Evolutionary conservation across 106 monocot species (phyloP).

Genomic region (Dendrobium huoshanense): DNA sequence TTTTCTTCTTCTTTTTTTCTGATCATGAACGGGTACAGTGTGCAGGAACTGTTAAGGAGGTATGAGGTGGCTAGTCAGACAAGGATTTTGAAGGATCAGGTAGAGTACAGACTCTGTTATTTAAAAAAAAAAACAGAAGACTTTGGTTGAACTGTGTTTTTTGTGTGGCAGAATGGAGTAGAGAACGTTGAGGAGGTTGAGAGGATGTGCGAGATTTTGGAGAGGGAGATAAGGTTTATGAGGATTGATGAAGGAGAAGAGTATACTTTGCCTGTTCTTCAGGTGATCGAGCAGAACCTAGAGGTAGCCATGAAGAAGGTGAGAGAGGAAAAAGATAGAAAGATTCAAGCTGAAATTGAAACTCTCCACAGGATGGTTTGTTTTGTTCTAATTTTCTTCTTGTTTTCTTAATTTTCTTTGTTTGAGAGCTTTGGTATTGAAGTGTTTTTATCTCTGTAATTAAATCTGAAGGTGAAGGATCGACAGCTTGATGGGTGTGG

Average conservation of each 20-base stretch:
- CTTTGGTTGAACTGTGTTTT: not conserved
- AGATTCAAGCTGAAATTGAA: slow-evolving; percentile 6
- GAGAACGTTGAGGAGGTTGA: slow-evolving; percentile 39
- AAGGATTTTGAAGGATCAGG: slow-evolving; percentile 36
- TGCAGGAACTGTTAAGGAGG: slow-evolving; percentile 47
- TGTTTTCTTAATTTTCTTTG: not conserved
- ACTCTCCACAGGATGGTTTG: slow-evolving; percentile 4
- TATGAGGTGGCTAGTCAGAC: slow-evolving; percentile 49
- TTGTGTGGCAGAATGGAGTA: slow-evolving; percentile 31
- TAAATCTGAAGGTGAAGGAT: not conserved
- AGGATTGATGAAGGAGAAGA: slow-evolving; percentile 47
- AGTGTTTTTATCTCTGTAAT: not conserved
- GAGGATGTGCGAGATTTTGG: slow-evolving; percentile 51
- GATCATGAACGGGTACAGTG: slow-evolving; percentile 16
- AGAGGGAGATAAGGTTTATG: slow-evolving; percentile 70
- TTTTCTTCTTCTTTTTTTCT: not conserved
- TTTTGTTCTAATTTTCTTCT: not conserved
- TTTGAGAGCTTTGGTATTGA: not conserved
- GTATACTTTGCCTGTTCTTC: slow-evolving; percentile 51
- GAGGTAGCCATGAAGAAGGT: slow-evolving; percentile 48
- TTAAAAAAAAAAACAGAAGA: not conserved
- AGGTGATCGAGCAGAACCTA: slow-evolving; percentile 54
- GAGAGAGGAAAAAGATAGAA: slow-evolving; percentile 1
- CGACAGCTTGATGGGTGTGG: not conserved
- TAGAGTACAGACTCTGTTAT: slow-evolving; percentile 13